Conservation (phyloP, 352 stramenopile genomes). For the Saprolegnia diclina region DNA sequence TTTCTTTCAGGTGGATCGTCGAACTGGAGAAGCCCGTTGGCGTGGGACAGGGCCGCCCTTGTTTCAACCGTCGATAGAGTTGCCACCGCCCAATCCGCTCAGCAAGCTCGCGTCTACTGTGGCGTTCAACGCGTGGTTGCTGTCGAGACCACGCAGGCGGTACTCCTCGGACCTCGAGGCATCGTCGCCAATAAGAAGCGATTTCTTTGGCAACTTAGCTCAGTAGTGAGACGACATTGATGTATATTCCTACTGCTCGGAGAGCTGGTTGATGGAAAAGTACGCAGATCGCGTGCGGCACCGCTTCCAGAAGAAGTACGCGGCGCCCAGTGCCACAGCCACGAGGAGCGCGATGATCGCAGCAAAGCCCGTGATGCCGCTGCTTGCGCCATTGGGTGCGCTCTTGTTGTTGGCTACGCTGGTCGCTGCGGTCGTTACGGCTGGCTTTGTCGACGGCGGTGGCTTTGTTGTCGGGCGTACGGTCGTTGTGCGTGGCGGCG, state of each 20-base stretch:
- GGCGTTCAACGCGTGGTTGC: no score
- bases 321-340: background rate
- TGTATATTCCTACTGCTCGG: background rate
- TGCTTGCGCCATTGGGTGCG: background rate
- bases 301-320: background rate
- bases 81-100: no score
- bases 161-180: no score
- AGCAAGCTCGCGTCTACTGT: no score
- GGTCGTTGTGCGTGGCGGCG: background rate
- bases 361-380: slow-evolving; percentile 1
- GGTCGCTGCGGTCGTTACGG: background rate
- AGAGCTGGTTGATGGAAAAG: background rate
- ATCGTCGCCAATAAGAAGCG: no score
- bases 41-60: no score
- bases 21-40: no score
- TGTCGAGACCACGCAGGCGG: no score
- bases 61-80: no score
- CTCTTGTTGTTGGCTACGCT: background rate
- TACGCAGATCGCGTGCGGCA: background rate
- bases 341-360: background rate
- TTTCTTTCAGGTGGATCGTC: no score
- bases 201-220: no score
- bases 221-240: no score
- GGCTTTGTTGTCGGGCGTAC: background rate
- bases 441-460: background rate